Evolutionary conservation across 129 eudicot species (phyloP).

Genomic region (Flaveria ramosissima): DNA sequence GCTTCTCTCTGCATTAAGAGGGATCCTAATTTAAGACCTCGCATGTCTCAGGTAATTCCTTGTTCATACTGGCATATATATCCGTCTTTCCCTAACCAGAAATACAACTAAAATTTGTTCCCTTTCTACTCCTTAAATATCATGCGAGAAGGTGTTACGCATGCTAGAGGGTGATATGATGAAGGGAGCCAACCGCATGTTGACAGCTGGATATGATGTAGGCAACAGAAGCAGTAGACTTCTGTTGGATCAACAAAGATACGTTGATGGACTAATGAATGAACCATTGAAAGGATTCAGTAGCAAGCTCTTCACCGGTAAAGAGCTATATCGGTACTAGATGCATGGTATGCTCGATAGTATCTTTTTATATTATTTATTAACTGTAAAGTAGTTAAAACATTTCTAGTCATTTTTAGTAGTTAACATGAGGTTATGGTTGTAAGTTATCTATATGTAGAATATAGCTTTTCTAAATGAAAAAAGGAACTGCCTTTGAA

Average conservation of each 20-base stretch:
- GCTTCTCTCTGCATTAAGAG: conserved; percentile 90
- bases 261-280: conserved; percentile 29
- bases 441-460: conserved; percentile 7
- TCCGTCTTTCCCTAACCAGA: not conserved
- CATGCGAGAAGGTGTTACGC: conserved; percentile 63
- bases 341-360: conserved; percentile 5
- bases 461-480: conserved; percentile 8
- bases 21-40: conserved; percentile 90
- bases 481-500: not conserved
- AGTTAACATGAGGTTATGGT: conserved; percentile 8
- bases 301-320: conserved; percentile 30
- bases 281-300: conserved; percentile 49
- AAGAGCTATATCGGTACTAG: conserved; percentile 17
- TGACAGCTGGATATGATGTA: conserved; percentile 57
- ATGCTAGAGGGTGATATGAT: conserved; percentile 84
- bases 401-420: conserved; percentile 10
- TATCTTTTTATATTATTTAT: conserved; percentile 12
- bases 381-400: conserved; percentile 36
- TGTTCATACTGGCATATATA: not conserved
- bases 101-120: not conserved
- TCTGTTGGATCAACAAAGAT: conserved; percentile 42
- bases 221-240: conserved; percentile 77
- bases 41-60: conserved; percentile 89
- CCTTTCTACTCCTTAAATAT: not conserved
- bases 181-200: conserved; percentile 55